These are phyloP conservation scores for Hypocrella siamensis DNA, from an alignment of 2,329 filamentous ascomycete species.

Conservation along the genomic window DNA sequence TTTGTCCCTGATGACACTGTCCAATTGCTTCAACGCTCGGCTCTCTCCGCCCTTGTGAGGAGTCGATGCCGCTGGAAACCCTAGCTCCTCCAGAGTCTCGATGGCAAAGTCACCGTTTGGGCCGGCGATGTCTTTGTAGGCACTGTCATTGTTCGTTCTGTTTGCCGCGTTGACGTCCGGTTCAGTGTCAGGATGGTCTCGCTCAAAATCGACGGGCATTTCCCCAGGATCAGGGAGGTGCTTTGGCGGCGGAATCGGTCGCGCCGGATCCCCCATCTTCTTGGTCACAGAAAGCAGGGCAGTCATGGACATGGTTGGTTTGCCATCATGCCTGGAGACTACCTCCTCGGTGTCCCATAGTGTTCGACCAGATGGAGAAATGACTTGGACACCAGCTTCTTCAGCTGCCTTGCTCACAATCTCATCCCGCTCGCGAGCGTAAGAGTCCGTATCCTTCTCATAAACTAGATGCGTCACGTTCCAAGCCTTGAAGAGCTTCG, in stretches of 20 bases:
- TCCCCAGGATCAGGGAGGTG: constrained; percentile 49
- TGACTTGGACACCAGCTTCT: constrained; percentile 50
- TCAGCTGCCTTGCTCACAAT: constrained; percentile 42
- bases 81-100: constrained; percentile 57
- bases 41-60: constrained; percentile 58
- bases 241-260: constrained; percentile 43
- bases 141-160: constrained; percentile 36
- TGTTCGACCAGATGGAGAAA: constrained; percentile 49
- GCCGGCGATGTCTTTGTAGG: constrained; percentile 47
- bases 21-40: constrained; percentile 40
- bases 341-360: constrained; percentile 60
- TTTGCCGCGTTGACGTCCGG: constrained; percentile 46
- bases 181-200: constrained; percentile 29
- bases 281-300: constrained; percentile 49
- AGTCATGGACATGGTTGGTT: constrained; percentile 59
- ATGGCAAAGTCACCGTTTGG: constrained; percentile 53
- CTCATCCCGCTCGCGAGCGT: constrained; percentile 48
- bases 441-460: constrained; percentile 64
- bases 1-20: constrained; percentile 42
- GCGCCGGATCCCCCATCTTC: constrained; percentile 45
- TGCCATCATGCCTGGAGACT: constrained; percentile 46
- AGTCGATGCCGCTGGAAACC: constrained; percentile 47
- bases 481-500: constrained; percentile 61
- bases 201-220: constrained; percentile 42
- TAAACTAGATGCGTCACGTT: constrained; percentile 62